Conservation (phyloP, 2,329 filamentous ascomycete genomes). For the Microdochium paspali region DNA sequence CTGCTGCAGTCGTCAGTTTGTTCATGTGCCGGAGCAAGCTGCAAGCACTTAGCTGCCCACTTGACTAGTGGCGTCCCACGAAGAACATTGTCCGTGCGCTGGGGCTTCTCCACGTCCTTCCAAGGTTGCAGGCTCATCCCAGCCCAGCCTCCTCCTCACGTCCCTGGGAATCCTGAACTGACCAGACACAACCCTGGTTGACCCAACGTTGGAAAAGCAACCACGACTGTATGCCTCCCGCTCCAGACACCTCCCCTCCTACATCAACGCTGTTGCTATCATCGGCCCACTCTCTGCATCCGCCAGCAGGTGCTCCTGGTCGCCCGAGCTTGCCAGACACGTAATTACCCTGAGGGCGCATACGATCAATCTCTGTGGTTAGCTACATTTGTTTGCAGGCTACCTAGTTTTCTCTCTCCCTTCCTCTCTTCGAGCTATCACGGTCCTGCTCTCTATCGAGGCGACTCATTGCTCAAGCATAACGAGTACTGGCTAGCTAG, state of each 20-base stretch:
- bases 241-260: neutral
- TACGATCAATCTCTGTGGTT: too few relatives aligned
- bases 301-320: too few relatives aligned
- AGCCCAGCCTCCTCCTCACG: neutral
- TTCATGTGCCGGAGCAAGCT: neutral
- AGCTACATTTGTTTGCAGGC: too few relatives aligned
- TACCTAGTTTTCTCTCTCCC: too few relatives aligned
- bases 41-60: neutral
- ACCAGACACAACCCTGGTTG: neutral
- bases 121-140: neutral
- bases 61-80: too few relatives aligned
- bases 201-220: neutral
- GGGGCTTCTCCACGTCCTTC: neutral
- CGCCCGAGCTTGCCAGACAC: too few relatives aligned
- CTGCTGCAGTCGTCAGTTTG: too few relatives aligned
- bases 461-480: too few relatives aligned
- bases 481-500: too few relatives aligned
- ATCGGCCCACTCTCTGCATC: neutral
- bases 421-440: too few relatives aligned
- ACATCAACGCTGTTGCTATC: neutral
- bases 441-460: too few relatives aligned
- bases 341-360: too few relatives aligned
- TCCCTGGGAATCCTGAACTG: neutral
- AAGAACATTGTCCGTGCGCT: neutral
- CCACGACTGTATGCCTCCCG: neutral